Evolutionary conservation across 73 alveolate species (phyloP).

Genomic region (Blepharisma stoltei): DNA sequence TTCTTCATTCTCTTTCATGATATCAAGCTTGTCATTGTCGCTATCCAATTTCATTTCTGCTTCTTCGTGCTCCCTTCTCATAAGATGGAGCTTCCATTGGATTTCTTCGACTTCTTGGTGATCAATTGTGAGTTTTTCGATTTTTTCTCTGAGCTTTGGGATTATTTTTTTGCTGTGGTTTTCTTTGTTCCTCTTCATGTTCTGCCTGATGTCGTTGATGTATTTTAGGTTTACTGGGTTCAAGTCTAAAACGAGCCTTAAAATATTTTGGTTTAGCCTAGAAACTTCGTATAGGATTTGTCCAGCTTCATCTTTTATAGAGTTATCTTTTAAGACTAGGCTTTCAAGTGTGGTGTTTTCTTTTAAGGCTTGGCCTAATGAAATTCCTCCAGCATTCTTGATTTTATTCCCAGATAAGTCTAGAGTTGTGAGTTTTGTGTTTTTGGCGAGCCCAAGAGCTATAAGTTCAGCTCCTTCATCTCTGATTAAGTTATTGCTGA

Average conservation of each 20-base stretch:
- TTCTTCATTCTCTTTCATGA: not conserved
- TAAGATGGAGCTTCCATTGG: not conserved
- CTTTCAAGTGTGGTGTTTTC: not conserved
- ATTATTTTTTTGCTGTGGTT: not conserved
- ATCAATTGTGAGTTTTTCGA: not conserved
- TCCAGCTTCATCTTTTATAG: conserved; percentile 11
- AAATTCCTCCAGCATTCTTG: not conserved
- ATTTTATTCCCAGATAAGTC: not conserved
- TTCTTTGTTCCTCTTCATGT: conserved; percentile 2
- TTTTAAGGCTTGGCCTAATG: not conserved
- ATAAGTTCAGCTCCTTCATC: conserved; percentile 24
- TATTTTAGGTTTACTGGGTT: conserved; percentile 5
- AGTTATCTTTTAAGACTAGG: not conserved
- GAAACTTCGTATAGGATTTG: not conserved
- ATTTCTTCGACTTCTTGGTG: not conserved
- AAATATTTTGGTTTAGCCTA: not conserved
- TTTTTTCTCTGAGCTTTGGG: conserved; percentile 5
- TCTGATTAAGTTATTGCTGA: not conserved
- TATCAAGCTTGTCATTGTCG: not conserved
- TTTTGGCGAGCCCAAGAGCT: not conserved
- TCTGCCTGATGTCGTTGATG: not conserved
- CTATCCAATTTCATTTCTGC: not conserved
- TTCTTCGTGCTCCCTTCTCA: not conserved
- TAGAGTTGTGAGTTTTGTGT: not conserved
- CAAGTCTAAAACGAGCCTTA: not conserved